Base-by-base conservation (phyloP, 371 early-diverging fungal species). In the Mucor lusitanicus region DNA sequence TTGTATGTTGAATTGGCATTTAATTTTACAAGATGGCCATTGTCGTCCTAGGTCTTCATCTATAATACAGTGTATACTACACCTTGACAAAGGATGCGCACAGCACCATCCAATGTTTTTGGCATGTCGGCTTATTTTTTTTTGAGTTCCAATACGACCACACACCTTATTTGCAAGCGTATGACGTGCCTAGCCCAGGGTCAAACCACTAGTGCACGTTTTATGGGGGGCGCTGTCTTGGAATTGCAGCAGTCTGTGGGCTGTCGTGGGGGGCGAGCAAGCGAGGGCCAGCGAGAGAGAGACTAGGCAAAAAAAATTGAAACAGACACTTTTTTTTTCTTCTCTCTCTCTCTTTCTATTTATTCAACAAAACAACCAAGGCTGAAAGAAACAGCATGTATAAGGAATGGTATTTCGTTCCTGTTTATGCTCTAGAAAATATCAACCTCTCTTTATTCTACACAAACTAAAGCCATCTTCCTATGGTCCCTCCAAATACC, bases 361-460 rank as follows among this genome's bases (percentile, higher is more conserved):
- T 13, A 27, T 53, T 27, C 11, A 12, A 35, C 37, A 35, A 35
- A 12, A 53, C 11, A 56, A 50, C 9, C n/a, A 32, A 56, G 33
- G 56, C 56, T 33, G 58, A 33, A 62, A 57, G 57, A 25, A 67
- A 60, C 44, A 68, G 72, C 68, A 72, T 72, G 65, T 64, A 68
- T 65, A 68, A 72, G 72, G 68, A 62, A 72, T 72, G 72, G 68
- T 59, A 61, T 57, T 68, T 68, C 72, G 72, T 72, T 64, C 69
- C 68, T 68, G 68, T 61, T 56, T 72, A 68, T 72, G 65, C 64
- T 68, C 61, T 64, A 64, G 37, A 68, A 71, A 54, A 54, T 39
- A 50, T 54, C 54, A 44, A 30, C 27, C 39, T 44, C 44, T 44
- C 39, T 50, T 32, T 23, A 30, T 40, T 9, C 21, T 48, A 12